A percentile compares a stretch with the other conserved stretches of the same genome.
These are phyloP conservation scores for Jatropha curcas DNA, from an alignment of 345 rosid species.

Conservation along the genomic window DNA sequence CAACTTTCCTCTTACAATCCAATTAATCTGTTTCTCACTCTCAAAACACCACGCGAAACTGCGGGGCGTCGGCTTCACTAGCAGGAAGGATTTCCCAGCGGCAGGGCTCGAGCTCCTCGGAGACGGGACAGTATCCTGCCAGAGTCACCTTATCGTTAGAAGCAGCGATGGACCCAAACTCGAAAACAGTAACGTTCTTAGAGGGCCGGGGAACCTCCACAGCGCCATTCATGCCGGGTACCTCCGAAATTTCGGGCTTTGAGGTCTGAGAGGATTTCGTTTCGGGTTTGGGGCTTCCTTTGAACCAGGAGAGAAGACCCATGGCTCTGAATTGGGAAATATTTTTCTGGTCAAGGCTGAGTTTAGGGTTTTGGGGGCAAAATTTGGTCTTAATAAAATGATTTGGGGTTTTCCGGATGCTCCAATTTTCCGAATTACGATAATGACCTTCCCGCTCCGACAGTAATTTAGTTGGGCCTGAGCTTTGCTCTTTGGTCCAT, in stretches of 20 bases:
- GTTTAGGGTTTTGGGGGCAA: neutral
- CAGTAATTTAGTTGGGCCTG: too few species aligned
- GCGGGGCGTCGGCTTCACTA: conserved; percentile 69
- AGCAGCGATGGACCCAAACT: conserved; percentile 79
- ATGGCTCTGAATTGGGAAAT: conserved; percentile 23
- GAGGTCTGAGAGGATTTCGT: conserved; percentile 18
- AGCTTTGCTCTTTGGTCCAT: too few species aligned
- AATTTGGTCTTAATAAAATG: neutral
- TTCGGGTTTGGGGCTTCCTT: conserved; percentile 48
- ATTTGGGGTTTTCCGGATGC: neutral
- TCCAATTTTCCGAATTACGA: neutral
- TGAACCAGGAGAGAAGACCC: conserved; percentile 93
- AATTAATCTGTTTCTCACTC: neutral
- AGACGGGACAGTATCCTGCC: conserved; percentile 88
- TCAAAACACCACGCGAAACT: conserved; percentile 79
- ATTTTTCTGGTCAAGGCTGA: neutral
- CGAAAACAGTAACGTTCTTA: conserved; percentile 75
- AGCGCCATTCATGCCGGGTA: conserved; percentile 81
- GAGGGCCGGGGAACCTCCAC: conserved; percentile 72
- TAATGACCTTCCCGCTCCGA: neutral
- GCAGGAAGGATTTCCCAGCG: conserved; percentile 89
- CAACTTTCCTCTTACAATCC: conserved; percentile 4
- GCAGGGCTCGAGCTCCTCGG: conserved; percentile 93
- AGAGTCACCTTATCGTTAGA: conserved; percentile 80
- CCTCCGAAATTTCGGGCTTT: conserved; percentile 30